These are phyloP conservation scores for Triticum timopheevii DNA, from an alignment of 176 grass and related monocot genomes.

Conservation along the genomic window DNA sequence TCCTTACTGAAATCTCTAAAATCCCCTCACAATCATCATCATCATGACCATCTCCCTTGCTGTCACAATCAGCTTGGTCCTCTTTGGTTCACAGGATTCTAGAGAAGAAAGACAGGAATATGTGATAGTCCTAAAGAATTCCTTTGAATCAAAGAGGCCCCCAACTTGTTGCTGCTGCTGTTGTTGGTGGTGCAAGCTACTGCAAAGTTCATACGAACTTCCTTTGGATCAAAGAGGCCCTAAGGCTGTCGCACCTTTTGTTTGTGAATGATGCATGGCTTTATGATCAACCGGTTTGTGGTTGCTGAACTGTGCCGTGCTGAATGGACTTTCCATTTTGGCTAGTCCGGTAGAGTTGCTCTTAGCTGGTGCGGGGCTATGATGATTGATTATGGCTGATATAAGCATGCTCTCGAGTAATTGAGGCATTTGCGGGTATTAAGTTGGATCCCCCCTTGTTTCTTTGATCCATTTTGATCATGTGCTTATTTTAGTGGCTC, in stretches of 20 bases:
- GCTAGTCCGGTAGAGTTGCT: too few relatives aligned
- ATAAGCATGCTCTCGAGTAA: not conserved
- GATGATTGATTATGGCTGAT: constrained; percentile 29
- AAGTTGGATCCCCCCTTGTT: not conserved
- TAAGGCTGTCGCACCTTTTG: not conserved
- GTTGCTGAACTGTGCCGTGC: too few relatives aligned
- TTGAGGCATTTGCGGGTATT: not conserved
- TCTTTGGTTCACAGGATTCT: not conserved
- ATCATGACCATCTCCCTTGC: too few relatives aligned
- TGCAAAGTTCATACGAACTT: not conserved
- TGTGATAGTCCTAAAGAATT: not conserved
- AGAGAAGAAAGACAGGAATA: not conserved
- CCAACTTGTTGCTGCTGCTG: not conserved
- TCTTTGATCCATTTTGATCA: not conserved
- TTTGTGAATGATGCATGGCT: not conserved
- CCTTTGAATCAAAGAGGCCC: not conserved
- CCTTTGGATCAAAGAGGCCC: not conserved
- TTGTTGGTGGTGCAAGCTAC: not conserved
- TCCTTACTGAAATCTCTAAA: too few relatives aligned
- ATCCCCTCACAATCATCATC: not conserved
- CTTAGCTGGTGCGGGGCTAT: not conserved
- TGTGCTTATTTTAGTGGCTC: not conserved
- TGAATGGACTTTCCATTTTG: too few relatives aligned
- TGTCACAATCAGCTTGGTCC: not conserved
- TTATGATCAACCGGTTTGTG: too few relatives aligned